phyloP scores from a whole-genome alignment of 2,329 filamentous ascomycete species.

The Amylocarpus encephaloides region DNA sequence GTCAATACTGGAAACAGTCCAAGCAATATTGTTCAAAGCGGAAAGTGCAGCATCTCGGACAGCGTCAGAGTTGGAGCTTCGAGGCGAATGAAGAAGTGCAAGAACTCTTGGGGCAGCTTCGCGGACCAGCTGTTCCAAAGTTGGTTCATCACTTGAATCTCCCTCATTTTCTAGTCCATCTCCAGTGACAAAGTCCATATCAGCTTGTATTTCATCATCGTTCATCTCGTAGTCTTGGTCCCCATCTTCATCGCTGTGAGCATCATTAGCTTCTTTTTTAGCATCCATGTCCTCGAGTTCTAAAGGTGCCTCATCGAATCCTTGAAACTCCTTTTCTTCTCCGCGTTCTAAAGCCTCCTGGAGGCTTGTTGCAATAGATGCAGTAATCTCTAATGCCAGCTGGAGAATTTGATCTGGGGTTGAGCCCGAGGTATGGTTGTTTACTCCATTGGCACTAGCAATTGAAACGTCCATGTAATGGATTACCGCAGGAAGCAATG shows the following conservation, averaged over 20 bases:
- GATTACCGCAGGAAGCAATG: slow-evolving; percentile 41
- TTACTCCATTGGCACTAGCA: slow-evolving; percentile 14
- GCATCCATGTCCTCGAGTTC: slow-evolving; percentile 26
- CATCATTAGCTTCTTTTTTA: slow-evolving; percentile 35
- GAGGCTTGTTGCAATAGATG: slow-evolving; percentile 56
- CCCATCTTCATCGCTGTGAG: slow-evolving; percentile 35
- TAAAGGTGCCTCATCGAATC: slow-evolving; percentile 28
- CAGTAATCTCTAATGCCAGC: slow-evolving; percentile 55
- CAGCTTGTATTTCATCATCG: slow-evolving; percentile 51
- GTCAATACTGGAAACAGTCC: slow-evolving; percentile 58
- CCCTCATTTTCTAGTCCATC: slow-evolving; percentile 36
- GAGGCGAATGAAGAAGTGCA: slow-evolving; percentile 14
- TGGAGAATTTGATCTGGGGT: slow-evolving; percentile 28
- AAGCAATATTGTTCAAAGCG: slow-evolving; percentile 60
- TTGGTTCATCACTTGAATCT: slow-evolving; percentile 23
- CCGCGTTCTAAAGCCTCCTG: slow-evolving; percentile 45
- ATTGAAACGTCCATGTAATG: slow-evolving; percentile 24
- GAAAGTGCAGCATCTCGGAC: slow-evolving; percentile 51
- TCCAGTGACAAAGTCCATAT: slow-evolving; percentile 59
- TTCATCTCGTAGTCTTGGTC: slow-evolving; percentile 47
- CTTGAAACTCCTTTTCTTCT: slow-evolving; percentile 36
- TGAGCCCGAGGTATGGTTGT: slow-evolving; percentile 19
- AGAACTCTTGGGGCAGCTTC: slow-evolving; percentile 28
- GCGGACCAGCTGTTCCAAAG: slow-evolving; percentile 27
- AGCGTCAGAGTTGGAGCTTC: slow-evolving; percentile 27